Percentiles rank a stretch among this genome's conserved stretches.
These are phyloP conservation scores for Lentinula aciculospora DNA, from an alignment of 768 basidiomycete genomes.

Conservation along the genomic window DNA sequence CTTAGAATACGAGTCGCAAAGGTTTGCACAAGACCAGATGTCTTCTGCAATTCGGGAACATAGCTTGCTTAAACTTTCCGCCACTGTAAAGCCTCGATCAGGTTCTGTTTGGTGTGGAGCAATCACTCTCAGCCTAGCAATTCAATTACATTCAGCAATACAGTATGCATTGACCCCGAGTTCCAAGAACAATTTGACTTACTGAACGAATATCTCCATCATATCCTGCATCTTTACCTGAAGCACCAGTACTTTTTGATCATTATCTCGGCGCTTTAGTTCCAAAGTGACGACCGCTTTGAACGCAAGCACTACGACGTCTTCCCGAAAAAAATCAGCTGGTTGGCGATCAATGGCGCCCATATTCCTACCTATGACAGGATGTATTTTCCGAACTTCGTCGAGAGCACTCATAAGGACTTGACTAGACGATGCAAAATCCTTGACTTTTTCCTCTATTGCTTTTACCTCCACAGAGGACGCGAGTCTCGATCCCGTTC, in stretches of 20 bases:
- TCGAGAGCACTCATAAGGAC: neutral
- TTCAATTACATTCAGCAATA: neutral
- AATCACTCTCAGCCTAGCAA: conserved; percentile 23
- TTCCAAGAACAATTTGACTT: neutral
- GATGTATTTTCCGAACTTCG: neutral
- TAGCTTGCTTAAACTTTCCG: conserved; percentile 24
- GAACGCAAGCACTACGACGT: conserved; percentile 34
- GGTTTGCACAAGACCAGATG: conserved; percentile 27
- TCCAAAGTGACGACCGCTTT: conserved; percentile 33
- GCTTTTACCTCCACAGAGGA: neutral
- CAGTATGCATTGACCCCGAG: too few species aligned
- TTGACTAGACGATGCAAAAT: neutral
- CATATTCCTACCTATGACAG: neutral
- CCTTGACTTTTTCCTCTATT: conserved; percentile 1
- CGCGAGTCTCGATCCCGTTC: neutral
- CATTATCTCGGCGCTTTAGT: conserved; percentile 32
- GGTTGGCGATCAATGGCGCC: neutral
- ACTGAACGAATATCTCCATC: conserved; percentile 31
- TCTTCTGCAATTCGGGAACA: conserved; percentile 18
- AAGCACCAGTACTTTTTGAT: conserved; percentile 28
- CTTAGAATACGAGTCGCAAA: conserved; percentile 23
- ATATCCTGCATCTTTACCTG: conserved; percentile 34
- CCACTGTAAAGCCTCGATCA: conserved; percentile 25
- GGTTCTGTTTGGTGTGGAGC: conserved; percentile 20
- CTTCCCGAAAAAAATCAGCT: neutral